Evolutionary conservation across 2,329 filamentous ascomycete genomes (phyloP).

Genomic region (Calonectria pauciramosa): DNA sequence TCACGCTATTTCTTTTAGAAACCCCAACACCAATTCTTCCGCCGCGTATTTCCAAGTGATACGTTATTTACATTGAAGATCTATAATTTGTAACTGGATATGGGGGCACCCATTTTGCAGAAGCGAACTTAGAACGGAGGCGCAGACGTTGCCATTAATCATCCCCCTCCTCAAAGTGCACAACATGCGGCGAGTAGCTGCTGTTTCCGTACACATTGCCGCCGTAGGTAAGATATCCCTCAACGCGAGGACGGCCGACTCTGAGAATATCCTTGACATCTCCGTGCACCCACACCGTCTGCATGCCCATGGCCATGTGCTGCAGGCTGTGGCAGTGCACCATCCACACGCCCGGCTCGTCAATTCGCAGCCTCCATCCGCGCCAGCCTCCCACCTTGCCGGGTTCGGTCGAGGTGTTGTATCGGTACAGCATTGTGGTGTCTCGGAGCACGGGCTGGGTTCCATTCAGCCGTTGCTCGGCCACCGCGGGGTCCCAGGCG

Average conservation of each 20-base stretch:
- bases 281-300: not conserved
- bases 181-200: not conserved
- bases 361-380: not conserved
- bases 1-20: not conserved
- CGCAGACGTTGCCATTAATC: not conserved
- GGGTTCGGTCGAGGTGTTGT: not conserved
- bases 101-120: too few species aligned
- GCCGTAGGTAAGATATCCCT: not conserved
- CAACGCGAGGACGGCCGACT: not conserved
- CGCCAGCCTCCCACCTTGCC: not conserved
- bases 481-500: not conserved
- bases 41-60: not conserved
- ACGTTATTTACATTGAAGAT: not conserved
- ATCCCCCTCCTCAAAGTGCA: constrained; percentile 1
- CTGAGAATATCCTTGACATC: not conserved
- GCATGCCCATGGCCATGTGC: constrained; percentile 12
- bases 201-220: not conserved
- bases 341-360: not conserved
- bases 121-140: not conserved
- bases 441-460: not conserved
- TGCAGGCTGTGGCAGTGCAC: constrained; percentile 3
- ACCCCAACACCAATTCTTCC: not conserved
- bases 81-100: too few species aligned
- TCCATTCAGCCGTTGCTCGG: not conserved
- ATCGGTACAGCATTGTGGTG: not conserved